phyloP scores from a whole-genome alignment of 371 early-diverging fungal genomes.

The Modicella reniformis region DNA sequence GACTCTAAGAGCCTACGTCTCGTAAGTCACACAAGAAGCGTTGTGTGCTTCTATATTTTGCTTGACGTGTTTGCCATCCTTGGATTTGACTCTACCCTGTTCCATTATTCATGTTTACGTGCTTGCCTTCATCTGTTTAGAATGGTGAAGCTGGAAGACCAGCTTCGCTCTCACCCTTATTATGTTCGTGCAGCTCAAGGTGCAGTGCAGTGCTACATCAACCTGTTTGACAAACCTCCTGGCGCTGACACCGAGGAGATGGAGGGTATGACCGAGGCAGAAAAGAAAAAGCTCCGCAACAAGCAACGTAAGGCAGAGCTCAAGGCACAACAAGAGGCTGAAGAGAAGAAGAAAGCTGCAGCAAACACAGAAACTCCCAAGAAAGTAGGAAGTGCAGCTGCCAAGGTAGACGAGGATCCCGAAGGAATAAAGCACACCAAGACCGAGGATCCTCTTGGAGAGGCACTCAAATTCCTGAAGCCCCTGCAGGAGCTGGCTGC shows the following conservation, averaged over 20 bases:
- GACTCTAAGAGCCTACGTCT: slow-evolving; percentile 86
- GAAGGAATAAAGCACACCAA: slow-evolving; percentile 52
- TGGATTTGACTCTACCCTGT: not conserved
- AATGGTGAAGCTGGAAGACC: slow-evolving; percentile 82
- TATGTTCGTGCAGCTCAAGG: slow-evolving; percentile 81
- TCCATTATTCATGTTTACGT: too few species aligned
- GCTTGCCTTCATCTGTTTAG: slow-evolving; percentile 1
- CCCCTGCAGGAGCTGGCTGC: slow-evolving; percentile 72
- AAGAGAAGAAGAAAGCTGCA: slow-evolving; percentile 54
- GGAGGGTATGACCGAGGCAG: slow-evolving; percentile 71
- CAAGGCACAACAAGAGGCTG: slow-evolving; percentile 51
- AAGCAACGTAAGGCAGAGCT: slow-evolving; percentile 56
- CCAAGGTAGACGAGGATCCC: slow-evolving; percentile 54
- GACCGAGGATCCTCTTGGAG: slow-evolving; percentile 74
- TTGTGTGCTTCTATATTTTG: not conserved
- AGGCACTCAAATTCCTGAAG: slow-evolving; percentile 80
- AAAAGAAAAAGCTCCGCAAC: slow-evolving; percentile 63
- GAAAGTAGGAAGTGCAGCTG: slow-evolving; percentile 53
- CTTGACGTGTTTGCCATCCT: not conserved
- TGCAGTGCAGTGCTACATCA: slow-evolving; percentile 79
- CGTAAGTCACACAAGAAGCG: slow-evolving; percentile 40
- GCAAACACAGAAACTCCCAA: slow-evolving; percentile 54
- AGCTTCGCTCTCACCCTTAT: slow-evolving; percentile 72
- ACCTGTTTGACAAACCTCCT: slow-evolving; percentile 71
- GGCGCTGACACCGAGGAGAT: slow-evolving; percentile 56